Evolutionary conservation across 2,329 filamentous ascomycete genomes (phyloP), one percentile per base, ranked within the genome.

Genomic region (Pyrenophora graminea): DNA sequence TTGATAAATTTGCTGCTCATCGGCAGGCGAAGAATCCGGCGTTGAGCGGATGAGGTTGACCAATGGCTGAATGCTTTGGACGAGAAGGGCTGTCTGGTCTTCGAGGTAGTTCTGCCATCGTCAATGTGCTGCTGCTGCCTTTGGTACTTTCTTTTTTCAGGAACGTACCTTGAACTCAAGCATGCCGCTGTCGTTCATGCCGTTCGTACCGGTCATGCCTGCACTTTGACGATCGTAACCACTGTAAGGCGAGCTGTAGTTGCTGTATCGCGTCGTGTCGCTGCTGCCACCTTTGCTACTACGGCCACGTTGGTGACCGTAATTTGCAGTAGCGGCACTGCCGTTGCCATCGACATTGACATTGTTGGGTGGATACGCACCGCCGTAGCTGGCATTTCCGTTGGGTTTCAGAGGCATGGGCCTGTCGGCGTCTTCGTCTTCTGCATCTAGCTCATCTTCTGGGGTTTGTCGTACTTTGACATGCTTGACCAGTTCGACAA

Each of bases 391-490:
- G 6, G 56, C 48, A 45, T 64, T 62, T 10, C 53, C 51, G 13
- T 59, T 61, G 9, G 68, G 59, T 47, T 67, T 69, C 30, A 72
- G 52, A 3, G 69, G 69, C 69, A 71, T 72, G 6, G 70, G 69
- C 51, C 67, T 66, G 41, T 72, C 68, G 12, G 70, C 65, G 4
- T 53, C 47, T 40, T 91, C 87, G n/a, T 59, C 56, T 9, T 91
- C 88, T 18, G 89, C 85, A 46, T 91, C 88, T n/a, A 94, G 76
- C 66, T 95, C 90, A 39, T 85, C 85, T 1, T 81, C 81, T 2
- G 89, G 86, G 0, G 90, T 94, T 7, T 85, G 80, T 27, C 88
- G 84, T 59, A 97, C 90, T 75, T 96, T 96, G 66, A 91, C 91
- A 4, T 84, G 78, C 41, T 90, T 88, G 45, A 97, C 80, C 12